Evolutionary conservation across 2,329 filamentous ascomycete genomes (phyloP).

Genomic region (Atkinsonella hypoxylon): DNA sequence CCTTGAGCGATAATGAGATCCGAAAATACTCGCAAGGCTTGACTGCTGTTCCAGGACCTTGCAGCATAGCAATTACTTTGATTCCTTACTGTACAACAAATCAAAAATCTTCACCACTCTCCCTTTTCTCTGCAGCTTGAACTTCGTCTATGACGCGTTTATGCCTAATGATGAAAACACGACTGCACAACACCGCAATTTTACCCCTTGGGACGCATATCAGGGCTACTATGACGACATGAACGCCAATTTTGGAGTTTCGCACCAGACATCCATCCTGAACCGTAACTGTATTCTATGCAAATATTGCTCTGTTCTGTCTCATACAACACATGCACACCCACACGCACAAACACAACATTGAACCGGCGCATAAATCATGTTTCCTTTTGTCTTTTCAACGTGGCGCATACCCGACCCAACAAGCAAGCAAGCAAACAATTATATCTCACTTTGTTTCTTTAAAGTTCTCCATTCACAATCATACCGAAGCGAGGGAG

Average conservation of each 20-base stretch:
- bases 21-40: slow-evolving; percentile 33
- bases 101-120: no score
- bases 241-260: neutral
- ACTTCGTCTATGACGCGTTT: neutral
- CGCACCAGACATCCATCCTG: neutral
- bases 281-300: neutral
- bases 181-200: neutral
- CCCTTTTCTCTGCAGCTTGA: no score
- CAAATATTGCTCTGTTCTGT: neutral
- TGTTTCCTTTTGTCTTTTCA: neutral
- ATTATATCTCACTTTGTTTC: neutral
- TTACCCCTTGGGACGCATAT: neutral
- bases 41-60: no score
- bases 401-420: neutral
- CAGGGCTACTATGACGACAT: neutral
- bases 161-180: neutral
- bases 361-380: neutral
- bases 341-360: neutral
- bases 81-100: no score
- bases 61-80: no score
- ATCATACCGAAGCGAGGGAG: slow-evolving; percentile 1
- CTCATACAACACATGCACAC: neutral
- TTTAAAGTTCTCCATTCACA: neutral
- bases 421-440: slow-evolving; percentile 1
- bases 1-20: slow-evolving; percentile 63